Evolutionary conservation across 345 rosid genomes (phyloP).

Genomic region (Tarenaya hassleriana): DNA sequence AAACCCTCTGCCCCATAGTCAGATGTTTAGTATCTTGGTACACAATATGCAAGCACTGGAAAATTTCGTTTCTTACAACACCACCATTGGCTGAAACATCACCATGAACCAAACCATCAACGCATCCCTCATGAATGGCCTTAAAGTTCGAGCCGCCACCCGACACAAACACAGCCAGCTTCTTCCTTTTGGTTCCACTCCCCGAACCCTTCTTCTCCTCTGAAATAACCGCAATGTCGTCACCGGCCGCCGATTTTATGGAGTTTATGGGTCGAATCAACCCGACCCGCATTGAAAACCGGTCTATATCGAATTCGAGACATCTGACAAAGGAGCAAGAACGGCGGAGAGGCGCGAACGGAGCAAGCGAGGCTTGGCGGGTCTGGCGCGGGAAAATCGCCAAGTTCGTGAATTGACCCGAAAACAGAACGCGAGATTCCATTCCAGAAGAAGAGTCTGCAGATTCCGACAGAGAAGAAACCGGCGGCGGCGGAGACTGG

Average conservation of each 20-base stretch:
- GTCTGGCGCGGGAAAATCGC: background rate
- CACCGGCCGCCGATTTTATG: slow-evolving; percentile 15
- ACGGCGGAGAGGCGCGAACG: slow-evolving; percentile 2
- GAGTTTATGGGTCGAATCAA: background rate
- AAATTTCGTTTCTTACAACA: slow-evolving; percentile 46
- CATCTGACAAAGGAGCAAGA: slow-evolving; percentile 11
- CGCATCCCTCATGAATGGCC: slow-evolving; percentile 66
- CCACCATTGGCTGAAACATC: slow-evolving; percentile 61
- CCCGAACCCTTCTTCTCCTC: slow-evolving; percentile 16
- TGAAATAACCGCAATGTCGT: background rate
- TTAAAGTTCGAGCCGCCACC: slow-evolving; percentile 92
- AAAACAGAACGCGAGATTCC: slow-evolving; percentile 22
- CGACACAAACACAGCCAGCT: slow-evolving; percentile 72
- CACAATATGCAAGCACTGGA: background rate
- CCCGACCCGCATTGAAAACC: background rate
- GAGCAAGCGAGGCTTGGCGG: background rate
- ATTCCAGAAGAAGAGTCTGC: background rate
- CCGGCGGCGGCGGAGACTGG: too few relatives aligned
- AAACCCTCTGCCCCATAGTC: too few relatives aligned
- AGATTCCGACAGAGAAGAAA: too few relatives aligned
- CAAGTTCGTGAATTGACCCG: slow-evolving; percentile 3
- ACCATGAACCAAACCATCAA: slow-evolving; percentile 47
- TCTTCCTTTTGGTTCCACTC: slow-evolving; percentile 41
- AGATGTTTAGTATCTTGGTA: too few relatives aligned
- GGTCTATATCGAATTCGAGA: background rate